Evolutionary conservation across 164 flowering plant genomes (phyloP).

Genomic region (Nymphaea thermarum): DNA sequence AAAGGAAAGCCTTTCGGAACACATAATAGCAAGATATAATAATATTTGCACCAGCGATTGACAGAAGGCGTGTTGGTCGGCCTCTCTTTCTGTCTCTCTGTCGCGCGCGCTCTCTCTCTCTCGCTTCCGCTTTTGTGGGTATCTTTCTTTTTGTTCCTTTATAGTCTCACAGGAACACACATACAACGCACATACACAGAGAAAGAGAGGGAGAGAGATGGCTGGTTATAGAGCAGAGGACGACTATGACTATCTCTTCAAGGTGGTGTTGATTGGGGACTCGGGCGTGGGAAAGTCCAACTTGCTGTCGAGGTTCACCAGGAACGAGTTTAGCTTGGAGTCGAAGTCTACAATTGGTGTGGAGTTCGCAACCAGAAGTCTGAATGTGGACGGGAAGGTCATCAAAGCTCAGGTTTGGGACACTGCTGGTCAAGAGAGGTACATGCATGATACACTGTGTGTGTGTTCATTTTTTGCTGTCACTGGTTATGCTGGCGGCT

Average conservation of each 20-base stretch:
- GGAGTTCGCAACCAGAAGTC: conserved; percentile 56
- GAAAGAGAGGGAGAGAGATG: conserved; percentile 17
- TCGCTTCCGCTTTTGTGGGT: neutral
- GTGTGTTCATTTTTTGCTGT: neutral
- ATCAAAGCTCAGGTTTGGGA: conserved; percentile 54
- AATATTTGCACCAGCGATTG: neutral
- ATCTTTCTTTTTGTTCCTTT: neutral
- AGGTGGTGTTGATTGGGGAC: conserved; percentile 56
- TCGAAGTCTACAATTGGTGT: conserved; percentile 68
- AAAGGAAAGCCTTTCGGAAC: too few species aligned
- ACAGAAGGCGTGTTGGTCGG: neutral
- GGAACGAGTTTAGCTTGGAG: conserved; percentile 61
- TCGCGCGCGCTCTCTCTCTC: neutral
- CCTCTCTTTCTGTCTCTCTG: conserved; percentile 1
- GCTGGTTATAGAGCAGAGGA: conserved; percentile 55
- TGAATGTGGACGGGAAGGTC: conserved; percentile 40
- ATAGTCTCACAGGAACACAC: neutral
- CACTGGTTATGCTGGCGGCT: too few species aligned
- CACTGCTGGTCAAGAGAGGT: conserved; percentile 46
- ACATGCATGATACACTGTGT: conserved; percentile 2
- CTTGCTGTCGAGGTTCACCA: conserved; percentile 52
- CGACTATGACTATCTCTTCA: conserved; percentile 62
- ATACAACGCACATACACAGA: neutral
- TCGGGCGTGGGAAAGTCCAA: conserved; percentile 64
- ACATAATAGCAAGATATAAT: neutral